A percentile compares a stretch with the other conserved stretches of the same genome.
Evolutionary conservation across 768 basidiomycete genomes (phyloP).

Genomic region (Clavaria fumosa): DNA sequence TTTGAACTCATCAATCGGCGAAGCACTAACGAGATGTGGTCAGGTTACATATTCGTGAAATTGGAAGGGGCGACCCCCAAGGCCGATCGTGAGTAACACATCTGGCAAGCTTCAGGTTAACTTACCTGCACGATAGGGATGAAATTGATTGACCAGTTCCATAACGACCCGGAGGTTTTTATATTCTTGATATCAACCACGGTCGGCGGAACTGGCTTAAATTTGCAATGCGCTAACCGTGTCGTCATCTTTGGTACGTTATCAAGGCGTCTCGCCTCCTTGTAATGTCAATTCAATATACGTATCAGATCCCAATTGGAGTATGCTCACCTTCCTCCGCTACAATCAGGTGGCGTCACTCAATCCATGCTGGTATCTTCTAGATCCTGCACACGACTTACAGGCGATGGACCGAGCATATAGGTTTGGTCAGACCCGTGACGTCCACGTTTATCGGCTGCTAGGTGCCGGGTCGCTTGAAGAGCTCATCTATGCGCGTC

Average conservation of each 20-base stretch:
- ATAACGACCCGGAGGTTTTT: slow-evolving; percentile 55
- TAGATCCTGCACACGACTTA: slow-evolving; percentile 89
- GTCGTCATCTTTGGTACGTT: slow-evolving; percentile 75
- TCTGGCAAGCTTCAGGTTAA: too few species aligned
- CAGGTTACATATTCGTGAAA: slow-evolving; percentile 49
- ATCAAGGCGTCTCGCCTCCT: too few species aligned
- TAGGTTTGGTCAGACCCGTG: slow-evolving; percentile 74
- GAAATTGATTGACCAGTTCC: slow-evolving; percentile 75
- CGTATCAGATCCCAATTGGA: slow-evolving; percentile 80
- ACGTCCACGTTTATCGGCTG: slow-evolving; percentile 72
- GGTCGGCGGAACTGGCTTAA: slow-evolving; percentile 84
- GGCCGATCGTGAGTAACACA: slow-evolving; percentile 52
- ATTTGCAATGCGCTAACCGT: slow-evolving; percentile 85
- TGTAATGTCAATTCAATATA: too few species aligned
- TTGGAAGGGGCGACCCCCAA: slow-evolving; percentile 68
- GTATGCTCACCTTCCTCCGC: slow-evolving; percentile 40
- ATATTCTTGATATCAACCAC: slow-evolving; percentile 83
- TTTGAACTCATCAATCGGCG: not conserved
- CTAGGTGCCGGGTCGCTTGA: slow-evolving; percentile 80
- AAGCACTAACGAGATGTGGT: not conserved
- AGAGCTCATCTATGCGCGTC: slow-evolving; percentile 77
- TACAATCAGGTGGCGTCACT: not conserved
- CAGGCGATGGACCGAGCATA: slow-evolving; percentile 85
- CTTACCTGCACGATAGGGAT: slow-evolving; percentile 41
- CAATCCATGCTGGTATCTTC: slow-evolving; percentile 1